phyloP scores from a whole-genome alignment of 306 rosid genomes.

The Argentina anserina region DNA sequence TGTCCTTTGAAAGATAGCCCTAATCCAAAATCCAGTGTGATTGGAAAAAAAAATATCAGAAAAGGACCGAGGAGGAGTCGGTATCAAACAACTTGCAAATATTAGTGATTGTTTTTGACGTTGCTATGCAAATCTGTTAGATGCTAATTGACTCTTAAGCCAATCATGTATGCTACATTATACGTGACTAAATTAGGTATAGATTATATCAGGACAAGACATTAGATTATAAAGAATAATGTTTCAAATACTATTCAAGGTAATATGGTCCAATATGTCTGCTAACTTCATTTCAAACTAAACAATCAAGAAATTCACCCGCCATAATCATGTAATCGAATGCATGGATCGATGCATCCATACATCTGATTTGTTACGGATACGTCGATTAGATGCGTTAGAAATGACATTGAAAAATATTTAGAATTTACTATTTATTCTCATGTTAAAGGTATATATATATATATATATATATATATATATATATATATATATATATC shows the following conservation, averaged over 20 bases:
- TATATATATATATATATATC: too few species aligned
- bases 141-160: background rate
- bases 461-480: too few species aligned
- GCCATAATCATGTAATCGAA: background rate
- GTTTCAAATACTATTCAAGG: background rate
- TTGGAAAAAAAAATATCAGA: background rate
- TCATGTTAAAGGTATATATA: too few species aligned
- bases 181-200: background rate
- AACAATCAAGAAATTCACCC: background rate
- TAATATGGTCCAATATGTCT: background rate
- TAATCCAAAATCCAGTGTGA: conserved; percentile 21
- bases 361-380: too few species aligned
- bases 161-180: background rate
- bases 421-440: too few species aligned
- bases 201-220: background rate
- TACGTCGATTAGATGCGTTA: too few species aligned
- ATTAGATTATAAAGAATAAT: background rate
- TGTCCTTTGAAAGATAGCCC: conserved; percentile 18
- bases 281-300: background rate
- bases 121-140: background rate
- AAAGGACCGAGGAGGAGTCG: background rate
- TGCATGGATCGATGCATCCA: too few species aligned
- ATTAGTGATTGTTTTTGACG: background rate
- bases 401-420: too few species aligned
- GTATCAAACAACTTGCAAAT: conserved; percentile 26